Base-by-base conservation (phyloP, 768 basidiomycete species). In the Trametes coccinea region DNA sequence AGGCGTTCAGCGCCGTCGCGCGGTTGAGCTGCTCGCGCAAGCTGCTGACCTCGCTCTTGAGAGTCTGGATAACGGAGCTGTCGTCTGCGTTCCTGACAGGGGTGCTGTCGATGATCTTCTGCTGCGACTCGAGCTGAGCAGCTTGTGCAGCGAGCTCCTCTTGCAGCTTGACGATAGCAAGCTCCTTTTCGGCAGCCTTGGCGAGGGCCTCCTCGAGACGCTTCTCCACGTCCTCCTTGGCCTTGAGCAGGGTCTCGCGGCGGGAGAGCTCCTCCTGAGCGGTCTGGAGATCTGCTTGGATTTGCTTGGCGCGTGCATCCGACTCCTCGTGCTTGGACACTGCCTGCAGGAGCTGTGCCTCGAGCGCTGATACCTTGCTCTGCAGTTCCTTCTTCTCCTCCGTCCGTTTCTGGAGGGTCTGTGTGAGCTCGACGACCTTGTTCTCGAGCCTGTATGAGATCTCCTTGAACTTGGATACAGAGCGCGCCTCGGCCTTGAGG, bases 361-460 rank as follows among this genome's bases (percentile, higher is more conserved):
- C 93, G 34, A 98, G 80, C 43, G 89, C 85, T 22, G 78, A 73
- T 48, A 98, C 80, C 68, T 87, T 86, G n/a, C 75, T 78, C 65
- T 90, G 87, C 46, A 98, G 78, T 56, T 87, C 88, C 75, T 92
- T 95, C 79, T 92, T 94, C 78, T 99, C 96, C 60, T 85, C 84
- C 2, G 89, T 95, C 49, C 96, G 88, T 70, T 83, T 88, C 75
- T 98, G 97, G 11, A 99, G 83, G 14, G 79, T 86, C 73, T 99
- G 97, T 0, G 97, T 98, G 63, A 99, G 89, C 72, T 98, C 96
- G 60, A 99, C 93, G 46, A 99, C 97, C 78, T 98, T 99, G 82
- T 98, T 99, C 79, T 99, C 97, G 58, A 99, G 82, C 67, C 86
- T 87, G 72, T 98, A 98, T 0, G 96, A 98, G 66, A 96, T 97